These are phyloP conservation scores for Alternaria incomplexa DNA, from an alignment of 2,329 filamentous ascomycete genomes.

Conservation along the genomic window DNA sequence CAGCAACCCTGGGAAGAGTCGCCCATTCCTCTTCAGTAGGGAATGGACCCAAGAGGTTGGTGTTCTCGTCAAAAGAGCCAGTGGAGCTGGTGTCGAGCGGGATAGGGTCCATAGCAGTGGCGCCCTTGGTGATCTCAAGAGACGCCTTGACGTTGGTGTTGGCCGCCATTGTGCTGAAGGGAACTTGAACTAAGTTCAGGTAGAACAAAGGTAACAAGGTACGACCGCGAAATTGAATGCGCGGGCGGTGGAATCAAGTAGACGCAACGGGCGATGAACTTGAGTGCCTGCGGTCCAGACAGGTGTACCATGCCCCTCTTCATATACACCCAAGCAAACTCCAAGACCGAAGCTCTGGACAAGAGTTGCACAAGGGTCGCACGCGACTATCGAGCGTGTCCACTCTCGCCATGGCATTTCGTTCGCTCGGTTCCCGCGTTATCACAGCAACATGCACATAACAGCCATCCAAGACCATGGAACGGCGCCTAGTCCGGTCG, in stretches of 20 bases:
- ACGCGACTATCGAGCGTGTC: slow-evolving; percentile 14
- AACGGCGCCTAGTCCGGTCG: slow-evolving; percentile 19
- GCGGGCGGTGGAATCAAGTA: background rate
- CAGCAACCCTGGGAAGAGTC: slow-evolving; percentile 45
- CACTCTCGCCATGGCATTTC: slow-evolving; percentile 5
- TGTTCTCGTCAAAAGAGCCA: slow-evolving; percentile 26
- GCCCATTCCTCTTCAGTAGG: slow-evolving; percentile 46
- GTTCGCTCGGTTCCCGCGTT: slow-evolving; percentile 16
- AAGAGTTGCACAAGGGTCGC: slow-evolving; percentile 19
- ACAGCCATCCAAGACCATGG: slow-evolving; percentile 13
- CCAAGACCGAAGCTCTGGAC: slow-evolving; percentile 11
- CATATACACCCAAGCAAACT: slow-evolving; percentile 21
- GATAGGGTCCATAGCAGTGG: slow-evolving; percentile 33
- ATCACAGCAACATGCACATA: slow-evolving; percentile 14
- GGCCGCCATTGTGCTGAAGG: slow-evolving; percentile 25
- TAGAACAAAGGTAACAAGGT: background rate
- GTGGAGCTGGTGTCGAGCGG: slow-evolving; percentile 31
- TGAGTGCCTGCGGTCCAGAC: slow-evolving; percentile 8
- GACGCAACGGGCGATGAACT: slow-evolving; percentile 10
- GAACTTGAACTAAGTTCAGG: background rate
- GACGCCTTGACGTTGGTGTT: slow-evolving; percentile 35
- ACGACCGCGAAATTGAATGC: background rate
- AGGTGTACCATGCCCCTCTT: slow-evolving; percentile 12
- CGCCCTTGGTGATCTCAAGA: slow-evolving; percentile 42
- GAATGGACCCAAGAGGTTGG: slow-evolving; percentile 31